A percentile compares a stretch with the other conserved stretches of the same genome.
Conservation (phyloP, 2,329 filamentous ascomycete species). For the Onygena corvina region DNA sequence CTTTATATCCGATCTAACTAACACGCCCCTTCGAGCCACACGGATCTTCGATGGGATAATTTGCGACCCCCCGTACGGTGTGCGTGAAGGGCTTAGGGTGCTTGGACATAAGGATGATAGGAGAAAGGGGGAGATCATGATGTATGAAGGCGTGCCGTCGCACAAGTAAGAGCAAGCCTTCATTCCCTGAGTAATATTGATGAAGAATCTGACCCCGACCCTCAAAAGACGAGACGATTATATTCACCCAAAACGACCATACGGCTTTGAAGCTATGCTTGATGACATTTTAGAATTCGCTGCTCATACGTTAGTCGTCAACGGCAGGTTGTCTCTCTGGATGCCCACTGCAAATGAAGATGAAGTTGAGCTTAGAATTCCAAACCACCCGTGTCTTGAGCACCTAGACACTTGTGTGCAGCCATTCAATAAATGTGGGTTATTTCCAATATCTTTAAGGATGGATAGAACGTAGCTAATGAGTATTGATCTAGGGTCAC, state of each 20-base stretch:
- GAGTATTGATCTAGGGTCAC: slow-evolving; percentile 52
- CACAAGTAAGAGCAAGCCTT: slow-evolving; percentile 43
- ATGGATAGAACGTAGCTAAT: neutral
- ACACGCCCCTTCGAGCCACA: slow-evolving; percentile 56
- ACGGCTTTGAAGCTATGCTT: slow-evolving; percentile 82
- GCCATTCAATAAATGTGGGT: slow-evolving; percentile 72
- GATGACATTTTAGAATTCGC: slow-evolving; percentile 82
- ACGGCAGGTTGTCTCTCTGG: slow-evolving; percentile 82
- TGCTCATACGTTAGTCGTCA: slow-evolving; percentile 59
- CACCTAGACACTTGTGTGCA: slow-evolving; percentile 69
- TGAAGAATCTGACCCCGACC: neutral
- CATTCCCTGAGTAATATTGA: too few relatives aligned
- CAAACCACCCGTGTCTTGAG: slow-evolving; percentile 62
- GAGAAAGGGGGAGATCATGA: slow-evolving; percentile 45
- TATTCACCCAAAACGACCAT: slow-evolving; percentile 78
- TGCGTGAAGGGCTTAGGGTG: slow-evolving; percentile 81
- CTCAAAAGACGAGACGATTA: slow-evolving; percentile 48
- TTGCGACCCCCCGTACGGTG: slow-evolving; percentile 92
- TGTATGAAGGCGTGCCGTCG: slow-evolving; percentile 52
- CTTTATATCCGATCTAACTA: slow-evolving; percentile 78
- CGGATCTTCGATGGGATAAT: slow-evolving; percentile 77
- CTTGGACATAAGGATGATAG: slow-evolving; percentile 58
- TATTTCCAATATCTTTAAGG: neutral
- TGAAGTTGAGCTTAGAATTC: slow-evolving; percentile 62
- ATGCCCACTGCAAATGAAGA: slow-evolving; percentile 85